Evolutionary conservation across 805 yeast genomes (phyloP).

Genomic region (Lachancea sp.): DNA sequence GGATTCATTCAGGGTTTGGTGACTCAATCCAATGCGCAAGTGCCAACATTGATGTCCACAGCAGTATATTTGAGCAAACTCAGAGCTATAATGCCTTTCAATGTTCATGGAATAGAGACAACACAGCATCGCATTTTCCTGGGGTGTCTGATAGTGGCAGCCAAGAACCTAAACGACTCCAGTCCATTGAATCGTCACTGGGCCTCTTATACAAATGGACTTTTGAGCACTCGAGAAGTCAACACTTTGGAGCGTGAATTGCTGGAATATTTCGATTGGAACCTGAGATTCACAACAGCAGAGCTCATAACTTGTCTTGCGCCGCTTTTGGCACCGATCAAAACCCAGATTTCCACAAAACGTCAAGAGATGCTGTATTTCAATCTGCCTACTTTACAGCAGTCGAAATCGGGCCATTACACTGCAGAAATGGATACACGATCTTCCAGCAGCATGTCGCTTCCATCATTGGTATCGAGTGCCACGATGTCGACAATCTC

Average conservation of each 20-base stretch:
- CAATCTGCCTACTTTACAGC: constrained; percentile 19
- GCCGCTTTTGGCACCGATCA: constrained; percentile 73
- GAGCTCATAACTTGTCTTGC: constrained; percentile 66
- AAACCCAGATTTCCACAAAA: constrained; percentile 30
- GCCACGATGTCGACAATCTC: constrained; percentile 31
- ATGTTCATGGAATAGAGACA: constrained; percentile 86
- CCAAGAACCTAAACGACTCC: constrained; percentile 87
- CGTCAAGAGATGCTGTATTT: constrained; percentile 24
- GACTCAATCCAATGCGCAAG: constrained; percentile 81
- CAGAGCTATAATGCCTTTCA: constrained; percentile 71
- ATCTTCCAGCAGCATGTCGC: constrained; percentile 30
- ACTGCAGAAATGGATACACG: constrained; percentile 23
- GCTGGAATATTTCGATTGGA: constrained; percentile 79
- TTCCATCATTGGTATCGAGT: constrained; percentile 39
- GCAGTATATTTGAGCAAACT: constrained; percentile 76
- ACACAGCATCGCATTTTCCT: constrained; percentile 89
- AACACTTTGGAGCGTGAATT: constrained; percentile 89
- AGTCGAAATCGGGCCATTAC: constrained; percentile 11
- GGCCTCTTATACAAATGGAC: constrained; percentile 87
- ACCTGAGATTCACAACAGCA: constrained; percentile 58
- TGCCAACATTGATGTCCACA: constrained; percentile 91
- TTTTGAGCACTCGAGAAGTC: constrained; percentile 68
- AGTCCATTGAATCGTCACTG: constrained; percentile 95
- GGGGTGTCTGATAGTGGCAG: constrained; percentile 85
- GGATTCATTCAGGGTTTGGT: constrained; percentile 69